Base-by-base conservation (phyloP, 2,329 filamentous ascomycete species). In the Blumeria graminis region DNA sequence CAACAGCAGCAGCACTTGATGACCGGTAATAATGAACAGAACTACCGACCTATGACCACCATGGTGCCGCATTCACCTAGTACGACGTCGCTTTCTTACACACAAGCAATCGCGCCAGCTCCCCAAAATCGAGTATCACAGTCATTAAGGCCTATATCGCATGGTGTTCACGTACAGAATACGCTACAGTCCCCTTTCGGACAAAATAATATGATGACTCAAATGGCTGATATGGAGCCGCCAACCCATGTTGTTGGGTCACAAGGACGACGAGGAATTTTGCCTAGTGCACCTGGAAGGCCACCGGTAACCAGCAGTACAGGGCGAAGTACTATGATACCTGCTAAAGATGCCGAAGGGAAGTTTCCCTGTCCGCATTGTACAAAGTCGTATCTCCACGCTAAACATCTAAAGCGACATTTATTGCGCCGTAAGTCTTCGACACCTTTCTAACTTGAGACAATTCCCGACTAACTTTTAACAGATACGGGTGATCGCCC, bases 311-410 rank as follows among this genome's bases (percentile, higher is more conserved):
- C 82, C 22, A 76, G 78, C 18, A 82, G 86, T 46, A 81, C 79
- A 61, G 75, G 78, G 9, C 93, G 94, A 75, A 86, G 77, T 65
- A 82, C 85, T 59, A 80, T 86, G 60, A 92, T 94, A 60, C 88
- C 89, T 14, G 84, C 86, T 63, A 95, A 96, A 74, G 90, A 96
- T 69, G 87, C 88, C 8, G 90, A 96, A 68, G 92, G 92, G 67
- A 96, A 96, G 73, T 98, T 93, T 67, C 90, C 92, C 58, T 98
- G 92, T 71, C 88, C 88, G 65, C 89, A 96, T 69, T 98, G 92
- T 72, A 94, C 87, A 65, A 96, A 96, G 75, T 95, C 89, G 6
- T 98, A 98, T 68, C 76, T 96, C 57, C 92, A 96, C 69, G 85
- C 90, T 51, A 96, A 98, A 75, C 92, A 96, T 71, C 71, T 96